These are phyloP conservation scores for Raddia guianensis DNA, from an alignment of 176 grass and related monocot species.

Conservation along the genomic window DNA sequence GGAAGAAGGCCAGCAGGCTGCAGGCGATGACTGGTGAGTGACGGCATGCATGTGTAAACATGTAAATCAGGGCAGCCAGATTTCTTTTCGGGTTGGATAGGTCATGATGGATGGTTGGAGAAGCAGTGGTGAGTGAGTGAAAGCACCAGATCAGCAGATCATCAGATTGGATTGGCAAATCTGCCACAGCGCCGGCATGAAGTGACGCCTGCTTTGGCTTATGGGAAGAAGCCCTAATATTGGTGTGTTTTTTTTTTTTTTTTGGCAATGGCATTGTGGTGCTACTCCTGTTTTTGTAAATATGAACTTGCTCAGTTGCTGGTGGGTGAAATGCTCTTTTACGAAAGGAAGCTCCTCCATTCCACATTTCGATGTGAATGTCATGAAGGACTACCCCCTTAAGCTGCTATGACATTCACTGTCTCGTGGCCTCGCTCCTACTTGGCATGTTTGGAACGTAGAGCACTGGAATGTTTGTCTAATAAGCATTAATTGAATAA, in stretches of 20 bases:
- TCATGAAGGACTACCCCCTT: no score
- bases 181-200: neutral
- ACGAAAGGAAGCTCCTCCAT: no score
- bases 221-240: neutral
- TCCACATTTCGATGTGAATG: no score
- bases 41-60: neutral
- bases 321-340: no score
- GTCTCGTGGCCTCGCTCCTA: no score
- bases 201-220: neutral
- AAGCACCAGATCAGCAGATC: slow-evolving; percentile 1
- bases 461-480: no score
- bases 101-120: neutral
- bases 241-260: neutral
- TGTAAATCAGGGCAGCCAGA: neutral
- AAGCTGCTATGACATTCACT: no score
- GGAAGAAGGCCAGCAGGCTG: neutral
- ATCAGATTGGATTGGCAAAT: neutral
- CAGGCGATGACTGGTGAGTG: neutral
- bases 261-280: neutral
- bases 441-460: no score
- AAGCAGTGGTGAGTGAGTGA: neutral
- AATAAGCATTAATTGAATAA: no score
- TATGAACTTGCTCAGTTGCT: no score
- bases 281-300: neutral
- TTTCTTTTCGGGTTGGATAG: neutral